A percentile compares a stretch with the other conserved stretches of the same genome.
Conservation (phyloP, 768 basidiomycete species). For the Rhizopogon vulgaris region DNA sequence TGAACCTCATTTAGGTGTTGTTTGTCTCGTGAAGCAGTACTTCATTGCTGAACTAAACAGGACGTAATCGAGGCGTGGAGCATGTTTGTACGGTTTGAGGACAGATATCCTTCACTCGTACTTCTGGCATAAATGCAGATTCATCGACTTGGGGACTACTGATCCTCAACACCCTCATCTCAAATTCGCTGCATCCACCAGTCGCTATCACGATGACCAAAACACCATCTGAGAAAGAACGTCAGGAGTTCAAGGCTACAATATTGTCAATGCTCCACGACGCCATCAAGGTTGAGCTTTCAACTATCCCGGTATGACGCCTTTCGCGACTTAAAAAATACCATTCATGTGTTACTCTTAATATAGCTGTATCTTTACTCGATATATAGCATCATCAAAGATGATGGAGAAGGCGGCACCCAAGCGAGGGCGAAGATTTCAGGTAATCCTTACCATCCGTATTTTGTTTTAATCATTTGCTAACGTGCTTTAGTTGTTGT, state of each 20-base stretch:
- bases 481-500: constrained; percentile 7
- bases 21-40: not conserved
- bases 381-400: constrained; percentile 1
- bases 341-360: not conserved
- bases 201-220: not conserved
- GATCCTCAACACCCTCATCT: not conserved
- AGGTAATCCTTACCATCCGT: not conserved
- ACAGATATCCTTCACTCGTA: too few species aligned
- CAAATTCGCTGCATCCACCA: too few species aligned
- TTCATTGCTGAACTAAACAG: not conserved
- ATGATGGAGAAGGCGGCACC: not conserved
- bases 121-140: not conserved
- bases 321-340: not conserved
- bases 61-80: too few species aligned
- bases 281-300: constrained; percentile 1
- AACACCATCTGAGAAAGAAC: not conserved
- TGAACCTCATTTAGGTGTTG: too few species aligned
- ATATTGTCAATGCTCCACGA: not conserved
- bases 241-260: not conserved
- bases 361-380: constrained; percentile 5
- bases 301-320: constrained; percentile 2
- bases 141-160: not conserved
- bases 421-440: not conserved
- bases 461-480: not conserved
- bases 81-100: too few species aligned